Evolutionary conservation across 257 asterid genomes (phyloP).

Genomic region (Jacaranda mimosifolia): DNA sequence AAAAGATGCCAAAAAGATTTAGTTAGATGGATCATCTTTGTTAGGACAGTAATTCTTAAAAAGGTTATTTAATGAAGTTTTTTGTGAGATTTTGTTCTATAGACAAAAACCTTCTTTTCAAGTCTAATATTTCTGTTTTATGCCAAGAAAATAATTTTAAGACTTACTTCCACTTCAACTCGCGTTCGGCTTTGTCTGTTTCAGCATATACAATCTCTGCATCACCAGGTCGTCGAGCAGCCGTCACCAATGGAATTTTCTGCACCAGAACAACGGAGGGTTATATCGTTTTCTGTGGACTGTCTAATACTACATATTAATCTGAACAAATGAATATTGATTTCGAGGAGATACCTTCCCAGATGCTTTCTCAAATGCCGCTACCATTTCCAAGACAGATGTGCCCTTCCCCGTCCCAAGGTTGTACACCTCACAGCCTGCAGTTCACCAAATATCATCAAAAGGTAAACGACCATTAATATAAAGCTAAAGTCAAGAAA

Average conservation of each 20-base stretch:
- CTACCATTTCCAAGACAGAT: constrained; percentile 98
- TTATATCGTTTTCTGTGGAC: too few species aligned
- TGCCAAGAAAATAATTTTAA: not conserved
- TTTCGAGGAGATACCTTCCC: constrained; percentile 75
- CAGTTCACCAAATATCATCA: constrained; percentile 8
- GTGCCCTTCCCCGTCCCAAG: constrained; percentile 98
- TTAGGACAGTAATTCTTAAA: not conserved
- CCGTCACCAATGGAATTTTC: constrained; percentile 88
- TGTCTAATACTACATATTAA: not conserved
- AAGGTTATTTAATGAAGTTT: too few species aligned
- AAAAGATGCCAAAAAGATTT: not conserved
- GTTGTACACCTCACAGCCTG: constrained; percentile 98
- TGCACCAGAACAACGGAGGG: constrained; percentile 29
- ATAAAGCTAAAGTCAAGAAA: not conserved
- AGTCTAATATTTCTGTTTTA: too few species aligned
- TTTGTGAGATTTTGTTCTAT: too few species aligned
- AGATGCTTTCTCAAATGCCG: constrained; percentile 96
- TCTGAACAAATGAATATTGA: constrained; percentile 1
- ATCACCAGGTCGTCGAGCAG: constrained; percentile 96
- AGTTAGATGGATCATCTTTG: not conserved
- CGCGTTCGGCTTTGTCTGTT: constrained; percentile 86
- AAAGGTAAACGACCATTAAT: constrained; percentile 4
- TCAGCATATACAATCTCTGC: constrained; percentile 90
- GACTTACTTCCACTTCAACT: constrained; percentile 95
- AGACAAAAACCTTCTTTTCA: too few species aligned